A percentile compares a stretch with the other conserved stretches of the same genome.
These are phyloP conservation scores for bread wheat (Triticum aestivum) DNA, from an alignment of 176 grass and related monocot species.

Conservation along the genomic window DNA sequence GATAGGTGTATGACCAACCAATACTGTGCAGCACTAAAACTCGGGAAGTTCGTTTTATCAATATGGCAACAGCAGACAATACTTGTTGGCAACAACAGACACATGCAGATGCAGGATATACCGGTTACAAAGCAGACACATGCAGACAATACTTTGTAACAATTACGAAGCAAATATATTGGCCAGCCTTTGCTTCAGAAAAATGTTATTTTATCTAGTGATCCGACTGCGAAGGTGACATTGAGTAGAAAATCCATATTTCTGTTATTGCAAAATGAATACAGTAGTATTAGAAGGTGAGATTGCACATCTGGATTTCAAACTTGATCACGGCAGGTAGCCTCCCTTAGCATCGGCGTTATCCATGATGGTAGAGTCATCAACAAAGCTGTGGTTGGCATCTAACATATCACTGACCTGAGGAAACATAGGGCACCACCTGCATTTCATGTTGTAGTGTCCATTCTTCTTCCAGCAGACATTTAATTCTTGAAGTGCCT, in stretches of 20 bases:
- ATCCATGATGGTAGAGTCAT: constrained; percentile 61
- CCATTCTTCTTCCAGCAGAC: constrained; percentile 96
- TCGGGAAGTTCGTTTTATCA: background rate
- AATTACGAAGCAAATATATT: background rate
- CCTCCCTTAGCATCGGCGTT: constrained; percentile 50
- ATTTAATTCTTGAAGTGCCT: constrained; percentile 88
- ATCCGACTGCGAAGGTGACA: background rate
- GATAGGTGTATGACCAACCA: background rate
- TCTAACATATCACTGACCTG: constrained; percentile 49
- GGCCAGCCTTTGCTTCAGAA: background rate
- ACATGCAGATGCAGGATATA: background rate
- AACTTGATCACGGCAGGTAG: constrained; percentile 71
- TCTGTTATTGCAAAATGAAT: constrained; percentile 6
- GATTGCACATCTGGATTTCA: constrained; percentile 78
- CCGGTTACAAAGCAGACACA: background rate
- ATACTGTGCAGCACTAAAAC: background rate
- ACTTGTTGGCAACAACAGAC: background rate
- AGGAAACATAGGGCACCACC: constrained; percentile 48
- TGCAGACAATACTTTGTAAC: background rate
- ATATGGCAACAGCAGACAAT: background rate
- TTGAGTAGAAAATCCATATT: background rate
- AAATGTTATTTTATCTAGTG: background rate
- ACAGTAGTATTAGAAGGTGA: background rate
- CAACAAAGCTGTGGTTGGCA: constrained; percentile 52
- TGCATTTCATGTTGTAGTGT: constrained; percentile 99